Base-by-base conservation (phyloP, 2,329 filamentous ascomycete genomes). In the Cladophialophora psammophila region DNA sequence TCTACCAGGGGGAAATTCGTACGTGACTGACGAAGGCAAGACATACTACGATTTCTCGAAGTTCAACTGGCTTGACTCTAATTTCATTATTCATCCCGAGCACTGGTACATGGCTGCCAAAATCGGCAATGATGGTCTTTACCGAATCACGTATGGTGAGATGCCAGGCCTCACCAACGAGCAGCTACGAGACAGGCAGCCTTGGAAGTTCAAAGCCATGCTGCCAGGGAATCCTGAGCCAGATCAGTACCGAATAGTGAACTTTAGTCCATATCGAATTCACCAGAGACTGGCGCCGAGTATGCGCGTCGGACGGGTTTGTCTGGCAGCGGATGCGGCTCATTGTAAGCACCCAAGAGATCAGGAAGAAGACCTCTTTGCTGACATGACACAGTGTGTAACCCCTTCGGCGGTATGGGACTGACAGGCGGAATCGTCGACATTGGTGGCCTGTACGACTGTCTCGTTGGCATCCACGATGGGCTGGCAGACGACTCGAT, bases 341-440 rank as follows among this genome's bases (percentile, higher is more conserved):
- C 87, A 89, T 74, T 55, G 69, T 69, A 69, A 57, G 66, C 63
- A 9, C 53, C 36, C 15, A 12, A 48, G 15, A n/a, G 20, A n/a
- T 18, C n/a, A 4, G 12, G 36, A 45, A 15, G n/a, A 38, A 26
- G 31, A 32, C 18, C 18, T 8, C 10, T 9, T 26, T 10, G 9
- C 45, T 50, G 45, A 50, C 45, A 4, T 50, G 45, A 50, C 6
- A 34, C 34, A 68, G 68, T 70, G 57, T 68, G 65, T 38, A 70
- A 68, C 38, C 60, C 82, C 1, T 83, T 84, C 76, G 88, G 88
- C 54, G 88, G 88, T 0, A 78, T 89, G 15, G 88, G 88, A 1
- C 83, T 90, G 58, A 89, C 87, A 0, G 87, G 87, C 5, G 88
- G 88, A 0, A 86, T 90, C 63, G 85, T 87, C n/a, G 88, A 90